Evolutionary conservation across 2,329 filamentous ascomycete species (phyloP), one percentile per base, ranked within the genome.

Genomic region (Aspergillus floridensis): DNA sequence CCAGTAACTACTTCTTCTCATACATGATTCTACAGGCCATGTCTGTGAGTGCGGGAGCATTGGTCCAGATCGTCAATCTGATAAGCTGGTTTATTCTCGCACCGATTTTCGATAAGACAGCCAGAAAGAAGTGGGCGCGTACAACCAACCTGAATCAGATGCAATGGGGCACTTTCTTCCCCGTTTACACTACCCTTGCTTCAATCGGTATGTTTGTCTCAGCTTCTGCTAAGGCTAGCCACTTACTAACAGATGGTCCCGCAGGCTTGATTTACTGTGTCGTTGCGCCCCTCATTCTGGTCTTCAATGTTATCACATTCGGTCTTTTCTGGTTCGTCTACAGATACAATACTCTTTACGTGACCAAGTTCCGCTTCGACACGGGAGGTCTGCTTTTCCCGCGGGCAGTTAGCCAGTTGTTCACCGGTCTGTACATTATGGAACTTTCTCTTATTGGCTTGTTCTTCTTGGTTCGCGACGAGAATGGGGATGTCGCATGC

Each of bases 11-110:
- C 76, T 99, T 98, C 80, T 98, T 97, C 81, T 93, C 92, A 1
- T 99, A 99, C 83, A 93, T 99, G 87, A 89, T 97, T 72, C 87
- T 99, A 10, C 95, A 98, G 70, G 92, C 93, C 0, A 82, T 98
- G 68, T 92, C 91, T 63, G 92, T 91, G 63, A 96, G 92, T 74
- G 93, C 93, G 1, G 92, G 90, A 74, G 93, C 91, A 1, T 80
- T 98, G 4, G 80, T 97, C 12, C 95, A 98, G 70, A 84, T 96
- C 24, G 86, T 86, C n/a, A 85, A 87, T 3, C 82, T 99, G 3
- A 71, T 92, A 49, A 81, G 88, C 64, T 96, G 93, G 88, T 96
- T 92, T 68, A 70, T 98, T 22, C 74, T 96, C 49, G 89, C 90
- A 1, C 90, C 88, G 1, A 83, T 97, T 0, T 74, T 96, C 48